Evolutionary conservation across 202 grass and related monocot species (phyloP), one percentile per base, ranked within the genome.

Genomic region (Setaria viridis): DNA sequence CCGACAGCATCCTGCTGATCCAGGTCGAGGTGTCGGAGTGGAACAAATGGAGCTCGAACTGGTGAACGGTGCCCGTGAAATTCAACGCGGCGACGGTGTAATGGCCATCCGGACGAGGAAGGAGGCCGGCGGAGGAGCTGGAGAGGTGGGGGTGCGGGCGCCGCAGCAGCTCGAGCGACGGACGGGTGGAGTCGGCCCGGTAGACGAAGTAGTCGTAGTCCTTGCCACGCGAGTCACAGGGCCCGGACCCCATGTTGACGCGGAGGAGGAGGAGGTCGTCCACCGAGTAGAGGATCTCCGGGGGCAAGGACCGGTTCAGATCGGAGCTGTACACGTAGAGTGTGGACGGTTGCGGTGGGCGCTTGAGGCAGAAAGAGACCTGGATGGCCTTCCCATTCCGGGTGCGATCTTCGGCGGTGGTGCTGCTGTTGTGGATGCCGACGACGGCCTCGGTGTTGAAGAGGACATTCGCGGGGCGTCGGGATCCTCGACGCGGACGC

Each of bases 171-270:
- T 39, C 0, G 32, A 75, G 72, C 30, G 72, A 75, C 16, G 50
- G 72, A 6, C 1, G 2, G 50, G 8, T 6, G 30, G 13, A 0
- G 3, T 74, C 7, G 19, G 72, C 72, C 0, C 50, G 72, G 72
- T 75, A 75, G 72, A 75, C 16, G 72, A 39, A 75, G 9, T 12
- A 75, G 50, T 75, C 72, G 32, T 2, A 51, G 32, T 56, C 7
- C 7, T 12, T 2, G 32, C 1, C 9, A 1, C 0, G 14, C 2
- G 16, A 32, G 1, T 0, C 0, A 2, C 11, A 8, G 3, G 32
- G 2, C 25, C 3, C 4, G 1, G 1, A 13, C 15, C 7, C 16
- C 72, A 75, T 12, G 72, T 75, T 56, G 30, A 75, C 50, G 32
- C 3, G 8, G 50, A 75, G 72, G 72, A 75, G 72, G 72, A 75